Percentiles rank a stretch among this genome's conserved stretches.
These are phyloP conservation scores for Capsella rubella DNA, from an alignment of 441 rosid genomes.

Conservation along the genomic window DNA sequence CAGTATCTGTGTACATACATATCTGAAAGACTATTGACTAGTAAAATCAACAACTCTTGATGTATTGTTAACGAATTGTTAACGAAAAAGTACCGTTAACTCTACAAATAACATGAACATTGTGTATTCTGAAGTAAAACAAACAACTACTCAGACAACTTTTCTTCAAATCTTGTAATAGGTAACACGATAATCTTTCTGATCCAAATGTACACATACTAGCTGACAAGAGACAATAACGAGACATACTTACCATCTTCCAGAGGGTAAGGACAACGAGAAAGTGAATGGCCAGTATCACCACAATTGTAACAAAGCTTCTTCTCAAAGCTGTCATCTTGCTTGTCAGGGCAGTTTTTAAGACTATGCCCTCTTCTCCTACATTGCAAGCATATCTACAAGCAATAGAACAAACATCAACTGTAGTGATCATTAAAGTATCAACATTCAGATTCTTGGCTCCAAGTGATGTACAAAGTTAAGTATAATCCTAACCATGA, in stretches of 20 bases:
- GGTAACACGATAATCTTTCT: neutral
- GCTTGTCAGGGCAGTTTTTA: constrained; percentile 76
- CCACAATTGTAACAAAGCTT: constrained; percentile 94
- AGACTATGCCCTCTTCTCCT: constrained; percentile 89
- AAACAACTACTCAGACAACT: neutral
- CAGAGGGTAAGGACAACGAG: constrained; percentile 73
- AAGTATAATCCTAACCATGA: neutral
- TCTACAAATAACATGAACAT: constrained; percentile 12
- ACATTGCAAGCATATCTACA: constrained; percentile 90
- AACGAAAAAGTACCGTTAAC: neutral
- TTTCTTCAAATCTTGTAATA: neutral
- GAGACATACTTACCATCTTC: constrained; percentile 61
- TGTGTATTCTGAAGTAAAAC: neutral
- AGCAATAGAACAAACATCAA: constrained; percentile 22
- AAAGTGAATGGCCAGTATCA: constrained; percentile 75
- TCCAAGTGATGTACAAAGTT: no score
- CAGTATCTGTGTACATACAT: no score
- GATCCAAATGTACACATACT: neutral
- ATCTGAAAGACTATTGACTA: no score
- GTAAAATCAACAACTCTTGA: neutral
- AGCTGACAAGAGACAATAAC: constrained; percentile 9
- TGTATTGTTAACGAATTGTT: no score
- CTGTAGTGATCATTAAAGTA: neutral
- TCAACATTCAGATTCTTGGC: neutral
- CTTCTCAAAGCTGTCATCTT: constrained; percentile 57